Evolutionary conservation across 805 yeast genomes (phyloP).

Genomic region (Wickerhamomyces subpelliculosus): DNA sequence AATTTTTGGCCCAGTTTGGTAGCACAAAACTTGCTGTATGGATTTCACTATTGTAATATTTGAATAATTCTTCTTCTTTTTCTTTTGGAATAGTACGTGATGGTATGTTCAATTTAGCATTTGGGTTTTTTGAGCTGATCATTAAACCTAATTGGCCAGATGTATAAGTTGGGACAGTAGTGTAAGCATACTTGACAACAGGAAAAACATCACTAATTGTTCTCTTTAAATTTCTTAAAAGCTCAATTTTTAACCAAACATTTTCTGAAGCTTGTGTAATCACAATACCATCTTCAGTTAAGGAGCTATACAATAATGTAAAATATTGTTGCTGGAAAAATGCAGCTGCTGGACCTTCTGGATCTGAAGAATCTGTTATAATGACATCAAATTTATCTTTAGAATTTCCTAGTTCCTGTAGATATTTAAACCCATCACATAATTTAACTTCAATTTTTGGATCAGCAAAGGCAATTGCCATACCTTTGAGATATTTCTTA

Average conservation of each 20-base stretch:
- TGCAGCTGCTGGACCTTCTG: constrained; percentile 92
- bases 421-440: constrained; percentile 78
- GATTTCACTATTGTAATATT: constrained; percentile 58
- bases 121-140: constrained; percentile 55
- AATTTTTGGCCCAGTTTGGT: constrained; percentile 68
- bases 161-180: constrained; percentile 83
- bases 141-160: constrained; percentile 82
- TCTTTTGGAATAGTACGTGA: constrained; percentile 36
- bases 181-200: constrained; percentile 60
- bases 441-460: constrained; percentile 60
- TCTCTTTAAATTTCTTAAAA: constrained; percentile 38
- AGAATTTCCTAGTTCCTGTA: constrained; percentile 35
- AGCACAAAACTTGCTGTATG: constrained; percentile 71
- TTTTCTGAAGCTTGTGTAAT: constrained; percentile 77
- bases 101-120: constrained; percentile 43
- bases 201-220: constrained; percentile 52
- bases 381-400: constrained; percentile 65
- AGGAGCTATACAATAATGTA: constrained; percentile 54
- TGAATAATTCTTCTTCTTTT: constrained; percentile 43
- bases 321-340: constrained; percentile 78
- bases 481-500: constrained; percentile 64
- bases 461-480: constrained; percentile 62
- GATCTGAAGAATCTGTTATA: constrained; percentile 89
- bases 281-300: constrained; percentile 58
- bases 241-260: constrained; percentile 62